Conservation (phyloP, 1,284 basidiomycete genomes). For the Cryptococcus jaspeensis region DNA sequence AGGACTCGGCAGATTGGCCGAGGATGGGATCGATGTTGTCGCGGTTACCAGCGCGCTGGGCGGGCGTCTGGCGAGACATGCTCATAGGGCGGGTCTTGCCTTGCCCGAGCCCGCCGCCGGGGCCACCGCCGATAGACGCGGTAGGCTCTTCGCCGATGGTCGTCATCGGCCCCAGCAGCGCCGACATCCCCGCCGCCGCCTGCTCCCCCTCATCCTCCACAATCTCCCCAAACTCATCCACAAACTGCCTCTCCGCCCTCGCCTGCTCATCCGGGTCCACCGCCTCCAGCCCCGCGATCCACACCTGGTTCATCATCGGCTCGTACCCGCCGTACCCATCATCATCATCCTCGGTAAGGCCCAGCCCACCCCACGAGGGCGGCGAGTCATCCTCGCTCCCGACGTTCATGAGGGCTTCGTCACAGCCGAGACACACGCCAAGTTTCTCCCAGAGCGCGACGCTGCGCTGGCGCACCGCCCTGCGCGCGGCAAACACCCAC, state of each 20-base stretch:
- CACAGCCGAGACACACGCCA: conserved; percentile 48
- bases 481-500: conserved; percentile 44
- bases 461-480: conserved; percentile 35
- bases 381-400: conserved; percentile 43
- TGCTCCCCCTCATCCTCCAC: conserved; percentile 34
- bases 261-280: conserved; percentile 29
- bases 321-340: conserved; percentile 34
- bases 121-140: neutral
- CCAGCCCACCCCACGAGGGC: conserved; percentile 42
- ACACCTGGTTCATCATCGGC: conserved; percentile 33
- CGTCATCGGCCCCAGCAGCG: conserved; percentile 33
- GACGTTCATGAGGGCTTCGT: conserved; percentile 45
- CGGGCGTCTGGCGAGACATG: conserved; percentile 14
- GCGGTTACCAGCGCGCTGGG: conserved; percentile 23
- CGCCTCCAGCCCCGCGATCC: conserved; percentile 42
- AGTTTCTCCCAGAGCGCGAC: conserved; percentile 49
- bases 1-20: conserved; percentile 2
- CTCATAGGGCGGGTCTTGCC: neutral
- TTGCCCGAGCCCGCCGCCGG: conserved; percentile 19
- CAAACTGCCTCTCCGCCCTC: conserved; percentile 22
- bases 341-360: conserved; percentile 39
- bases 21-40: conserved; percentile 19
- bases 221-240: conserved; percentile 33
- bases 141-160: conserved; percentile 35
- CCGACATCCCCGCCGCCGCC: conserved; percentile 33